A percentile compares a stretch with the other conserved stretches of the same genome.
Conservation (phyloP, 345 rosid genomes). For the Euphorbia peplus region DNA sequence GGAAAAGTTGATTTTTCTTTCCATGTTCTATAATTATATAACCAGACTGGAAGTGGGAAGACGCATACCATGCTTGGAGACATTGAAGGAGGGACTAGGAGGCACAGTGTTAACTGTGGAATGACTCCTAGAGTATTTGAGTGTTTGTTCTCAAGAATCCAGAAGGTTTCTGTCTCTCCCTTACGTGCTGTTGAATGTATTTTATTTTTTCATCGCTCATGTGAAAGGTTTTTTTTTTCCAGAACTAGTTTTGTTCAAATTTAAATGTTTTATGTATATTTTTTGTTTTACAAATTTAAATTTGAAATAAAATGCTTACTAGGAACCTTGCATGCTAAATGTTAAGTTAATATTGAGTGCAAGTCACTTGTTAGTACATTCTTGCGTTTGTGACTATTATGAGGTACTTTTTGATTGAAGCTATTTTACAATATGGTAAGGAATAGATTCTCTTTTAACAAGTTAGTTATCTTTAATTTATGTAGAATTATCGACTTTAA, state of each 20-base stretch:
- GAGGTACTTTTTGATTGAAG: not conserved
- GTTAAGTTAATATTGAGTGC: not conserved
- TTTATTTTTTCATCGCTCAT: not conserved
- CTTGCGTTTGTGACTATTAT: not conserved
- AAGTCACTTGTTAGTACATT: not conserved
- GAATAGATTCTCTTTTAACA: not conserved
- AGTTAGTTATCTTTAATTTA: not conserved
- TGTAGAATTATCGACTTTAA: not conserved
- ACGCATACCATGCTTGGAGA: constrained; percentile 99
- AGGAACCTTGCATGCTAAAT: no score
- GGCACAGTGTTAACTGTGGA: constrained; percentile 93
- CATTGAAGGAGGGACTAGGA: constrained; percentile 88
- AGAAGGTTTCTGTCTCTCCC: constrained; percentile 52
- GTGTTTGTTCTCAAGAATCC: constrained; percentile 81
- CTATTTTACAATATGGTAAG: not conserved
- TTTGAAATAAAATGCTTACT: no score
- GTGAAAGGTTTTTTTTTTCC: not conserved
- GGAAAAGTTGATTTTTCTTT: not conserved
- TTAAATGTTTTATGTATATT: not conserved
- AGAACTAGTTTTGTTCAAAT: not conserved
- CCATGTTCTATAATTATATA: not conserved
- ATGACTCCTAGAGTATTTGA: constrained; percentile 98
- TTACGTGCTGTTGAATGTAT: not conserved
- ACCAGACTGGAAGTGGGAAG: constrained; percentile 98
- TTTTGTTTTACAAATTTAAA: no score